Evolutionary conservation across 164 flowering plant genomes (phyloP).

Genomic region (Dillenia suffruticosa): DNA sequence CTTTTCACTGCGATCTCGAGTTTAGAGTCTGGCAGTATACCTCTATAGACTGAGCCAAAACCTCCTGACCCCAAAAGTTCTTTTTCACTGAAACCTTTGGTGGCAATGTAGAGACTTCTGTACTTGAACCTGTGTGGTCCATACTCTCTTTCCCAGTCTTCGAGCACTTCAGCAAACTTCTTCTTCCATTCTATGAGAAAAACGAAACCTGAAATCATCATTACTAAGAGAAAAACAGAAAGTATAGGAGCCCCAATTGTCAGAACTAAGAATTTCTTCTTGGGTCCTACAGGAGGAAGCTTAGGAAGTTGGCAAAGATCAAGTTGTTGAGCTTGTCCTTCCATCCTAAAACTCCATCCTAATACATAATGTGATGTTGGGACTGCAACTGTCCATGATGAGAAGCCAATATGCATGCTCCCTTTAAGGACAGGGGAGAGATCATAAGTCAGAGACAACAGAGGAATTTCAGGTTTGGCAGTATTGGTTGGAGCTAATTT

Average conservation of each 20-base stretch:
- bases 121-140: slow-evolving; percentile 16
- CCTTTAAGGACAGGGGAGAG: slow-evolving; percentile 19
- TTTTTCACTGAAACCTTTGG: slow-evolving; percentile 16
- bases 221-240: not conserved
- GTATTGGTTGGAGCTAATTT: not conserved
- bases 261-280: slow-evolving; percentile 4
- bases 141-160: slow-evolving; percentile 17
- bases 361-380: slow-evolving; percentile 22
- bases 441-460: slow-evolving; percentile 16
- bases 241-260: slow-evolving; percentile 9
- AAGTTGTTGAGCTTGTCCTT: slow-evolving; percentile 17
- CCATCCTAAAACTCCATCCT: slow-evolving; percentile 35
- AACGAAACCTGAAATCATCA: not conserved
- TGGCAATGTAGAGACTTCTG: slow-evolving; percentile 15
- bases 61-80: slow-evolving; percentile 17
- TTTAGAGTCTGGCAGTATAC: slow-evolving; percentile 8
- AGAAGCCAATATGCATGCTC: slow-evolving; percentile 30
- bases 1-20: slow-evolving; percentile 19
- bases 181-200: not conserved
- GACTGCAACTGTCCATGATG: slow-evolving; percentile 21
- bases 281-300: slow-evolving; percentile 4
- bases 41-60: slow-evolving; percentile 20
- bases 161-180: slow-evolving; percentile 11
- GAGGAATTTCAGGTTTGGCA: slow-evolving; percentile 21
- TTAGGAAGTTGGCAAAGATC: slow-evolving; percentile 15